phyloP scores from a whole-genome alignment of 2,329 filamentous ascomycete species.

The Dothideomycetes sp. region DNA sequence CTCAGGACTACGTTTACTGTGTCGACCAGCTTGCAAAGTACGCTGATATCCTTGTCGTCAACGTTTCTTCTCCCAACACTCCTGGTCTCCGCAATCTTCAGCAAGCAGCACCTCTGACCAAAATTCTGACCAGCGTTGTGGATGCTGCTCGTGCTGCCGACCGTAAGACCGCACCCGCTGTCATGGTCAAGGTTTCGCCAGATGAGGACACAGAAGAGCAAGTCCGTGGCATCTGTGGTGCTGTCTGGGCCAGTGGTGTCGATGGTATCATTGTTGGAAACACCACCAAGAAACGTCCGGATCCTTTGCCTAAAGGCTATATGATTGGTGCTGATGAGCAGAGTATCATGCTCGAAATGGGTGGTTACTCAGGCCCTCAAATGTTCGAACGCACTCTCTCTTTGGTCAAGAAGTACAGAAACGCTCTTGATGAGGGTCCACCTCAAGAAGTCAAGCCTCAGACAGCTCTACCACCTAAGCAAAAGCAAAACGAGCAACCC shows the following conservation, averaged over 20 bases:
- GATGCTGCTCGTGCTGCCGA: constrained; percentile 60
- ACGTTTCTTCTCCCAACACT: constrained; percentile 94
- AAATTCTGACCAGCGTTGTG: constrained; percentile 74
- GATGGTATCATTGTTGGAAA: constrained; percentile 96
- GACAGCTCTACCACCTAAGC: constrained; percentile 3
- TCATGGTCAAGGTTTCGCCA: constrained; percentile 98
- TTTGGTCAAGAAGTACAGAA: constrained; percentile 70
- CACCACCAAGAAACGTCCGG: constrained; percentile 77
- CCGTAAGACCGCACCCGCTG: constrained; percentile 62
- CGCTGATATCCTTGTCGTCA: constrained; percentile 93
- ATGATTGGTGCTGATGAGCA: constrained; percentile 58
- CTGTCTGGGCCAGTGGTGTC: constrained; percentile 73
- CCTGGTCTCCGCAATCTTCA: constrained; percentile 83
- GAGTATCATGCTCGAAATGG: constrained; percentile 61
- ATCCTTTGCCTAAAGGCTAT: constrained; percentile 58
- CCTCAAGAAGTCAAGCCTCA: constrained; percentile 22
- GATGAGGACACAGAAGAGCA: constrained; percentile 84
- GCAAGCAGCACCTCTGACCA: constrained; percentile 70
- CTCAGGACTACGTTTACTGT: constrained; percentile 75
- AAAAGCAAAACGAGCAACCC: constrained; percentile 6
- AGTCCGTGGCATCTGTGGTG: constrained; percentile 78
- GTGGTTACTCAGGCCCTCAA: constrained; percentile 84
- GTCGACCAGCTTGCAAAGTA: constrained; percentile 75
- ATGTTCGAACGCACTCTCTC: constrained; percentile 73
- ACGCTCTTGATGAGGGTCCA: constrained; percentile 37